Evolutionary conservation across 768 basidiomycete genomes (phyloP).

Genomic region (Sistotremastrum niveocremeum): DNA sequence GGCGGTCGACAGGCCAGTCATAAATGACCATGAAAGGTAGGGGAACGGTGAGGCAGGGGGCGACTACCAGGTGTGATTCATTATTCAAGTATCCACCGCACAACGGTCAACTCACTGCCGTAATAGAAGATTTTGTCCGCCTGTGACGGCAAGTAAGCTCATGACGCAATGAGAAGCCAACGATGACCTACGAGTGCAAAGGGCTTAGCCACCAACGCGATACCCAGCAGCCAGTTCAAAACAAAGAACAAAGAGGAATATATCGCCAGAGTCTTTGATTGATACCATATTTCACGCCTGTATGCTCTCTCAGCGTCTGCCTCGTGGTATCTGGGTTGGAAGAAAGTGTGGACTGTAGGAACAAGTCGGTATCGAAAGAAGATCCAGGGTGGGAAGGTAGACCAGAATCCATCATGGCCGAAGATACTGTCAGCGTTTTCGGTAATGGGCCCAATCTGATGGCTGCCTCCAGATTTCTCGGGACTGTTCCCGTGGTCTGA

Average conservation of each 20-base stretch:
- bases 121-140: constrained; percentile 52
- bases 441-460: constrained; percentile 15
- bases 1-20: constrained; percentile 56
- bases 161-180: too few species aligned
- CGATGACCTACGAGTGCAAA: constrained; percentile 14
- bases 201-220: constrained; percentile 34
- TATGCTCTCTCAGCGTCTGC: constrained; percentile 38
- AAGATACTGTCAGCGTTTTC: constrained; percentile 22
- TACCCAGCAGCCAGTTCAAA: constrained; percentile 54
- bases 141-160: too few species aligned
- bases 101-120: constrained; percentile 24
- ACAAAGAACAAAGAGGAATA: constrained; percentile 55
- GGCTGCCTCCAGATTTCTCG: constrained; percentile 37
- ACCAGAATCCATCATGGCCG: constrained; percentile 24
- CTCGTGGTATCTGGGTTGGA: constrained; percentile 48
- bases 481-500: constrained; percentile 36
- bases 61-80: constrained; percentile 23
- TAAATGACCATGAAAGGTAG: constrained; percentile 51
- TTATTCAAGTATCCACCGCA: not conserved
- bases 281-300: constrained; percentile 58
- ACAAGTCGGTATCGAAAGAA: constrained; percentile 44
- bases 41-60: constrained; percentile 47
- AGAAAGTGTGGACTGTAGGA: constrained; percentile 43
- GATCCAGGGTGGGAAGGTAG: constrained; percentile 21
- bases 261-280: constrained; percentile 42